Evolutionary conservation across 2,329 filamentous ascomycete genomes (phyloP).

Genomic region (Colletotrichum viniferum): DNA sequence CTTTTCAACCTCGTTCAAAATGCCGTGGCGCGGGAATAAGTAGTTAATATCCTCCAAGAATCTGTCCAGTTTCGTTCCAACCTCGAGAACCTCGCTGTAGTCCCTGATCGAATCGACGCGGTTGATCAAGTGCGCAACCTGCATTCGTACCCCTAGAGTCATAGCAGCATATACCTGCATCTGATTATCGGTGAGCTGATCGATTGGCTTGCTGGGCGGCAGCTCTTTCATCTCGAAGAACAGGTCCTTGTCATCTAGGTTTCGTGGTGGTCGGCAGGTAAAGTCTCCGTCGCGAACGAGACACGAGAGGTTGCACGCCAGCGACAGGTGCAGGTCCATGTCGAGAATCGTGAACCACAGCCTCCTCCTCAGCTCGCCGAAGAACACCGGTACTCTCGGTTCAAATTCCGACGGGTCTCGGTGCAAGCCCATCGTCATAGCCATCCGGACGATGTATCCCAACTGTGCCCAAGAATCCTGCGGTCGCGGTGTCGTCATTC

Average conservation of each 20-base stretch:
- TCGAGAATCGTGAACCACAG: constrained; percentile 63
- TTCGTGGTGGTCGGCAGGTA: constrained; percentile 56
- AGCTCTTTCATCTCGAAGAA: constrained; percentile 52
- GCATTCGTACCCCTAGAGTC: constrained; percentile 53
- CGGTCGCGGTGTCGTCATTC: constrained; percentile 52
- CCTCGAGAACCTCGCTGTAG: constrained; percentile 56
- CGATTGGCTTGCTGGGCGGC: constrained; percentile 53
- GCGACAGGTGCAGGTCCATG: constrained; percentile 59
- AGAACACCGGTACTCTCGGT: constrained; percentile 52
- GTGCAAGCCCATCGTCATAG: constrained; percentile 64
- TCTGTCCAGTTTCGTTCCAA: constrained; percentile 57
- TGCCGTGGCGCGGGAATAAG: constrained; percentile 51
- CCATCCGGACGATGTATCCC: constrained; percentile 60
- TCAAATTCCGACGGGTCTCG: constrained; percentile 60
- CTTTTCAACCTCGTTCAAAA: constrained; percentile 45
- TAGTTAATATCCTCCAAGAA: constrained; percentile 60
- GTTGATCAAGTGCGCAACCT: constrained; percentile 54
- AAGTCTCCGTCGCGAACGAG: constrained; percentile 58
- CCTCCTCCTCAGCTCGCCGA: constrained; percentile 57
- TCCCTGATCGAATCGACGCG: constrained; percentile 57
- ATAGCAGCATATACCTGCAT: constrained; percentile 59
- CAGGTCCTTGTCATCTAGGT: constrained; percentile 57
- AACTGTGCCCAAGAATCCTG: constrained; percentile 60
- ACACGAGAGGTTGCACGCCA: constrained; percentile 56
- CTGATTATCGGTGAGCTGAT: constrained; percentile 57